These are phyloP conservation scores for Cercospora citrullina DNA, from an alignment of 2,329 filamentous ascomycete species.

Conservation along the genomic window DNA sequence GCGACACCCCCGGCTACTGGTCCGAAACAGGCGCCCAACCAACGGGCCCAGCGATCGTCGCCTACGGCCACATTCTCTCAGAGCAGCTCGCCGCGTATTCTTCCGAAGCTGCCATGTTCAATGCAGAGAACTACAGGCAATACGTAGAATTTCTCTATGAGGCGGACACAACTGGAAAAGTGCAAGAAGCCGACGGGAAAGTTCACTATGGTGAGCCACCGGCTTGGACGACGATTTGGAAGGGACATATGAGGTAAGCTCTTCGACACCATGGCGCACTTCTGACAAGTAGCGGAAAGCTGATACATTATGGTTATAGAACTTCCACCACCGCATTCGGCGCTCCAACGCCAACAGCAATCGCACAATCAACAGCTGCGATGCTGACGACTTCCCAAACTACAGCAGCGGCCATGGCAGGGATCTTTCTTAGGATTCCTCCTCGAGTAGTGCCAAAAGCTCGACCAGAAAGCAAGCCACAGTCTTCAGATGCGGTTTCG, in stretches of 20 bases:
- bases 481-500: neutral
- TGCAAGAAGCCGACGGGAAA: neutral
- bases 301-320: neutral
- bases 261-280: neutral
- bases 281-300: neutral
- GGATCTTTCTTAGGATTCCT: neutral
- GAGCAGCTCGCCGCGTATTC: neutral
- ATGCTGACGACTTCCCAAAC: neutral
- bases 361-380: neutral
- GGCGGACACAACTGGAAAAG: neutral
- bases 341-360: neutral
- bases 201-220: neutral
- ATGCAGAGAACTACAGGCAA: neutral
- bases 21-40: neutral
- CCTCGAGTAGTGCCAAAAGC: neutral
- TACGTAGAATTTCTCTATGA: neutral
- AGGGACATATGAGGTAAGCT: neutral
- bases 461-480: neutral
- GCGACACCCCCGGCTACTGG: neutral
- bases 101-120: constrained; percentile 1
- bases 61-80: neutral
- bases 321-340: neutral
- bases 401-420: neutral
- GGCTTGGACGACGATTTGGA: neutral
- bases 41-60: neutral